phyloP scores from a whole-genome alignment of 495 filamentous ascomycete genomes.

The Halenospora varia region DNA sequence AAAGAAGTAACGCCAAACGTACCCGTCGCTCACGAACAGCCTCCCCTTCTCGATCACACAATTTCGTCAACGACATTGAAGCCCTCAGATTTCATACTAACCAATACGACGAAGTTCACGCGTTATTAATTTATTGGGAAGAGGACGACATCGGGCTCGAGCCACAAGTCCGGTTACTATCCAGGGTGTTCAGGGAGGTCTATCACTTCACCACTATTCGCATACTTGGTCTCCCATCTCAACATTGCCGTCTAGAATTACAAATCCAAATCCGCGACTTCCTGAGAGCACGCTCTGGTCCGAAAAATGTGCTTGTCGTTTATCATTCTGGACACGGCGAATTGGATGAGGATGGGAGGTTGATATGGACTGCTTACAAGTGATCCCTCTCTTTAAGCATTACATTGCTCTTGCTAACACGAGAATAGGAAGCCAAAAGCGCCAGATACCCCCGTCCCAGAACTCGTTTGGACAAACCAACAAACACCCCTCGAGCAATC shows the following conservation, averaged over 20 bases:
- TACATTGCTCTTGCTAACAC: not conserved
- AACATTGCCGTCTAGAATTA: not conserved
- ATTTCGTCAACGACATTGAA: too few species aligned
- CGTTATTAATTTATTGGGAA: not conserved
- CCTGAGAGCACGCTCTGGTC: not conserved
- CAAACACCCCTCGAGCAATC: not conserved
- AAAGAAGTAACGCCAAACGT: too few species aligned
- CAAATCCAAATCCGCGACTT: not conserved
- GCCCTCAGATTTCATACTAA: not conserved
- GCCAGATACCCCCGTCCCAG: not conserved
- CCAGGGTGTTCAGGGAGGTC: not conserved
- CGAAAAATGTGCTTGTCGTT: not conserved
- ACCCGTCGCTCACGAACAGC: too few species aligned
- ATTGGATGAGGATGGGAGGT: not conserved
- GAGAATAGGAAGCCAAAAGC: not conserved
- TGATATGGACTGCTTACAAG: not conserved
- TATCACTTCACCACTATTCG: not conserved
- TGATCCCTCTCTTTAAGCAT: not conserved
- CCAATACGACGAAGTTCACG: not conserved
- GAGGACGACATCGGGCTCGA: not conserved
- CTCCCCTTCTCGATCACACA: too few species aligned
- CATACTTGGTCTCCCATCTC: not conserved
- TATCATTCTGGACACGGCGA: not conserved
- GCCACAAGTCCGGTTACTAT: not conserved
- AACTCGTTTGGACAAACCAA: not conserved